Evolutionary conservation across 495 filamentous ascomycete genomes (phyloP), one percentile per base, ranked within the genome.

Genomic region (Tetracladium setigerum): DNA sequence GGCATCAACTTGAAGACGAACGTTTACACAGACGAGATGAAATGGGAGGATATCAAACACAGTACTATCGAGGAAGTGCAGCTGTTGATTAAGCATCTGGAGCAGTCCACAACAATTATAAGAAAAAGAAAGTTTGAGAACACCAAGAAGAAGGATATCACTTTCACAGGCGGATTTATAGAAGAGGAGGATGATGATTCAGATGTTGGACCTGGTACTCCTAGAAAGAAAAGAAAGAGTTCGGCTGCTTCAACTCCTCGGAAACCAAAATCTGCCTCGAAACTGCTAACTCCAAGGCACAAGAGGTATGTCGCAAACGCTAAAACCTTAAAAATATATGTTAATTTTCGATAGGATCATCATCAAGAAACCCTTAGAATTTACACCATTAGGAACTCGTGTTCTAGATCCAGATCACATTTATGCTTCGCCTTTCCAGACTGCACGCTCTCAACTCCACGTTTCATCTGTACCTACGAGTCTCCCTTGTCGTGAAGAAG

Each of bases 321-420:
- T 5, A n/a, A 31, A 13, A 12, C 19, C n/a, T 2, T 9, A 16
- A 36, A 11, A 40, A 9, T 4, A 32, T 27, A n/a, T 44, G 30
- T 41, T 55, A 50, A 52, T 24, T 24, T 41, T 32, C 30, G 46
- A 52, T 52, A 82, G 79, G 44, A 82, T 96, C 41, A 65, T 87
- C 13, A 71, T 95, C 41, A 98, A 95, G 62, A 95, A 89, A 51
- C 83, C 89, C 5, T 78, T 98, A 33, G 89, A 96, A 62, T 96
- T 96, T 62, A 98, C 92, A 0, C 92, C 92, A 0, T 73, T 98
- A 9, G 88, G 88, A 2, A 97, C 89, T 18, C 82, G 94, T 32
- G 68, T 85, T 18, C 79, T 99, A 41, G 86, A 86, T 11, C 87
- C 89, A 1, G 67, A 76, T 6, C 79, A 87, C 56, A 74, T 84